These are phyloP conservation scores for Hanseniaspora jakobsenii DNA, from an alignment of 805 yeast genomes.

Conservation along the genomic window DNA sequence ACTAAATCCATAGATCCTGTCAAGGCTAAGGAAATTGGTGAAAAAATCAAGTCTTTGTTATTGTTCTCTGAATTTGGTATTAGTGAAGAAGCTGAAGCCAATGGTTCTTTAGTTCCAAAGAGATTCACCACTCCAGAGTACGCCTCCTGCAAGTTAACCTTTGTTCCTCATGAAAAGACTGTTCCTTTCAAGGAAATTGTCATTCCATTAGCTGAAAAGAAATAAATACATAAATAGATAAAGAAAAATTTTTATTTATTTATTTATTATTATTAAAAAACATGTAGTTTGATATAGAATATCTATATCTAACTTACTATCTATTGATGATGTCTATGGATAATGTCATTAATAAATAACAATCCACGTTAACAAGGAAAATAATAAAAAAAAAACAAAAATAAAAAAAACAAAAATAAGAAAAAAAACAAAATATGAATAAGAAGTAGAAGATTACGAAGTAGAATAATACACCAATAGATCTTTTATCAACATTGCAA, in stretches of 20 bases:
- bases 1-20: constrained; percentile 61
- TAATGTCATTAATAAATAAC: too few species aligned
- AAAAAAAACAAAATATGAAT: neutral
- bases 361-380: too few species aligned
- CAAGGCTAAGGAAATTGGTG: constrained; percentile 66
- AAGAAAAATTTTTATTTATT: too few species aligned
- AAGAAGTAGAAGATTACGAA: too few species aligned
- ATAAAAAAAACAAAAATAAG: neutral
- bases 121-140: constrained; percentile 36
- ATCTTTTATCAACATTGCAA: too few species aligned
- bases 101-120: constrained; percentile 2
- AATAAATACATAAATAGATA: neutral
- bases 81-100: constrained; percentile 53
- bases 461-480: too few species aligned
- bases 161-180: constrained; percentile 2
- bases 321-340: too few species aligned
- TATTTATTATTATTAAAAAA: too few species aligned
- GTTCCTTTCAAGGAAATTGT: neutral
- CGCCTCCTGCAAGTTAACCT: neutral
- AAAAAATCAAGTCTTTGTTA: constrained; percentile 69
- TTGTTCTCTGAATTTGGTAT: constrained; percentile 38
- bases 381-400: too few species aligned
- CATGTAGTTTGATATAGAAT: too few species aligned
- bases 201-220: neutral
- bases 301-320: too few species aligned